Evolutionary conservation across 2,329 filamentous ascomycete genomes (phyloP).

Genomic region (Mariannaea sp.): DNA sequence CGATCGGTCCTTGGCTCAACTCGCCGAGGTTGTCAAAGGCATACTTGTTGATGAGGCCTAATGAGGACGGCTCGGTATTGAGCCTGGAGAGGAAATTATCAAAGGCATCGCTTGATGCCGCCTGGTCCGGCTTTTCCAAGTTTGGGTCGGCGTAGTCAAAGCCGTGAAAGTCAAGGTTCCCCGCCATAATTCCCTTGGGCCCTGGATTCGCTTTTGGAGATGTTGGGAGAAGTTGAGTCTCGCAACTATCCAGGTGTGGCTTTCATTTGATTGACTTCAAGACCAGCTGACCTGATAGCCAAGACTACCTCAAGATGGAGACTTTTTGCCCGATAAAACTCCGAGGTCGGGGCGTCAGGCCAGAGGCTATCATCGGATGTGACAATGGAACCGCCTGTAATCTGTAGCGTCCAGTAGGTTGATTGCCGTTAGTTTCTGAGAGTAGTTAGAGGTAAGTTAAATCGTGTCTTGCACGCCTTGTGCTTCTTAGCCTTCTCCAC

Average conservation of each 20-base stretch:
- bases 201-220: background rate
- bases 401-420: too few relatives aligned
- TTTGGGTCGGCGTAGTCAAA: constrained; percentile 1
- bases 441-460: background rate
- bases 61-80: background rate
- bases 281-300: background rate
- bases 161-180: background rate
- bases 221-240: too few relatives aligned
- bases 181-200: background rate
- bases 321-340: constrained; percentile 17
- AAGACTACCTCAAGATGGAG: background rate
- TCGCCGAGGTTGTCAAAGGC: background rate
- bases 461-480: constrained; percentile 14
- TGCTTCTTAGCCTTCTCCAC: constrained; percentile 1
- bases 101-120: constrained; percentile 2
- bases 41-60: background rate
- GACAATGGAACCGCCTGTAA: too few relatives aligned
- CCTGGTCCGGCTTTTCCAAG: background rate
- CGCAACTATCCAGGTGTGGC: background rate
- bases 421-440: too few relatives aligned
- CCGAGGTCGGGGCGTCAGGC: constrained; percentile 7
- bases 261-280: too few relatives aligned
- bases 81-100: constrained; percentile 8
- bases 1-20: background rate
- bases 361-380: background rate